Base-by-base conservation (phyloP, 371 early-diverging fungal genomes). In the Zychaea mexicana region DNA sequence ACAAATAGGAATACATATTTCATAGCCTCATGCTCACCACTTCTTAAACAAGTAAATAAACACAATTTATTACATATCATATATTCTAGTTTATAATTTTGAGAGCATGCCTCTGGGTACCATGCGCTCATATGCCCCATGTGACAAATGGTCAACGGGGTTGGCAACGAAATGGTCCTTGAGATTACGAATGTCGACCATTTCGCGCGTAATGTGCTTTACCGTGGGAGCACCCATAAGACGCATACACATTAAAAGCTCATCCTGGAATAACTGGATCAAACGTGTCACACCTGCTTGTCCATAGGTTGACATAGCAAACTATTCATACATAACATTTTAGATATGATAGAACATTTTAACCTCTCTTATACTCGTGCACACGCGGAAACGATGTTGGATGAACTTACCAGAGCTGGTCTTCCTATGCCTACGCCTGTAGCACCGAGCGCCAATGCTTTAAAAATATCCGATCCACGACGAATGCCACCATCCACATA, bases 381-480 rank as follows among this genome's bases (percentile, higher is more conserved):
- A n/a, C n/a, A n/a, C n/a, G n/a, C n/a, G 8, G 28, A 52, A 32
- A 24, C 2, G n/a, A 10, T 28, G 56, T 17, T 13, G 1, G 5
- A 42, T 12, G 1, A 22, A 65, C 71, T 70, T 80, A 77, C 80
- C 72, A 95, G 57, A 85, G 81, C 62, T 73, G 98, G 98, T 31
- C 98, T 82, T 8, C 96, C 98, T 61, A 96, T 84, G 57, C 94
- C 95, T 36, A 97, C 96, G n/a, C 92, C 97, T 52, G 86, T 87
- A 2, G 98, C 98, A 26, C 98, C 98, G 19, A 97, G 75, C 1
- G 97, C 97, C 61, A 97, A 78, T 0, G 97, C 97, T 80, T 97
- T 97, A 77, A 96, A 84, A 22, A 96, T 88, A 79, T 96, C 96
- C 12, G 90, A 83, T 31, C 97, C 98, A 47, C 92, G 82, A 45